A percentile compares a stretch with the other conserved stretches of the same genome.
Evolutionary conservation across 805 yeast genomes (phyloP).

Genomic region (Metschnikowia matae): DNA sequence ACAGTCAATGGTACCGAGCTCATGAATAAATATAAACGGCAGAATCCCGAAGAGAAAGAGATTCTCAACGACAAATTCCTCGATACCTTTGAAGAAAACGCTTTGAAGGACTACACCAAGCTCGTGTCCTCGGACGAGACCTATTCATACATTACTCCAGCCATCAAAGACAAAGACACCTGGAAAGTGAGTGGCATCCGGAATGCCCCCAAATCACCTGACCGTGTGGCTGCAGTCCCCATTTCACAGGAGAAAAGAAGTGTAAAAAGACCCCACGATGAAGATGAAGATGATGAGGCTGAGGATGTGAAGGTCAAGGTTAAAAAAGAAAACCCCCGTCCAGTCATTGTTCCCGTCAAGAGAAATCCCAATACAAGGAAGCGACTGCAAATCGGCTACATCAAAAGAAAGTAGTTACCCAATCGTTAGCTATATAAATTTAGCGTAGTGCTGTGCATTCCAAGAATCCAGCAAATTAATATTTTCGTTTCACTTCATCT

Average conservation of each 20-base stretch:
- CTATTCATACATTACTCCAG: neutral
- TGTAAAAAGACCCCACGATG: neutral
- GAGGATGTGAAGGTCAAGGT: neutral
- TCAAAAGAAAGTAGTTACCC: neutral
- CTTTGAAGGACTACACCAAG: neutral
- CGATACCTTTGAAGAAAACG: neutral
- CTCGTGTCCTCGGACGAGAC: neutral
- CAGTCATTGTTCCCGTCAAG: neutral
- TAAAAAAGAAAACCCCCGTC: neutral
- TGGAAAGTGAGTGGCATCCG: conserved; percentile 1
- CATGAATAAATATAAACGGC: conserved; percentile 24
- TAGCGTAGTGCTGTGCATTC: neutral
- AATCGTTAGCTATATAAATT: neutral
- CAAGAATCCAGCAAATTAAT: neutral
- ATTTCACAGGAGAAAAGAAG: neutral
- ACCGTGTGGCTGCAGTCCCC: neutral
- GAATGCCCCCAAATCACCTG: neutral
- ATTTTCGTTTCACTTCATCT: no score
- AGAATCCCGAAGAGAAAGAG: conserved; percentile 9
- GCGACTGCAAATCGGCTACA: conserved; percentile 2
- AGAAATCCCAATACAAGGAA: neutral
- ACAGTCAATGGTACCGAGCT: conserved; percentile 33
- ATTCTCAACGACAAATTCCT: neutral
- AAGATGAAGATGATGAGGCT: conserved; percentile 1
- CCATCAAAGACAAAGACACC: conserved; percentile 2